Evolutionary conservation across 1,139 yeast genomes (phyloP), one percentile per base, ranked within the genome.

Genomic region (Martiniozyma asiatica): DNA sequence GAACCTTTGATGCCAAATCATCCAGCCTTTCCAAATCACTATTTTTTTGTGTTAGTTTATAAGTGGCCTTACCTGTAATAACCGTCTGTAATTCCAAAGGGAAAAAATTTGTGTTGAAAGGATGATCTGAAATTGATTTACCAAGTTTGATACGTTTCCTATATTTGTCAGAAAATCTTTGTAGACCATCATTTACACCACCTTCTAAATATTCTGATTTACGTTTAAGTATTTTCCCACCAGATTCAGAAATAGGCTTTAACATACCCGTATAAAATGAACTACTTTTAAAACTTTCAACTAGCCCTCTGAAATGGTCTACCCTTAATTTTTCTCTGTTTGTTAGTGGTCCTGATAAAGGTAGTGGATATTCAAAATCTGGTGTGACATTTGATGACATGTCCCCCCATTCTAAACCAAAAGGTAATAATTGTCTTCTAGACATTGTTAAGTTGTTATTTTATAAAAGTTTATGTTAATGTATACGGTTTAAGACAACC

Each of bases 51-150:
- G 63, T 60, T 11, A 58, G 54, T 26, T 65, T 62, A 43, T 64
- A 65, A 20, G 63, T 59, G 0, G 75, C n/a, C n/a, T n/a, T 21
- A 5, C 5, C 17, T 4, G 79, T 73, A 20, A 77, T 36, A 2
- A 42, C 82, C 16, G 66, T 57, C 43, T 80, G 76, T 35, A 89
- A 59, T 51, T 89, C 97, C 16, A 61, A 64, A 1, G 97, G 97
- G 53, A 87, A 82, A 39, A 79, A 65, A 34, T 69, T 73, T 17
- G 68, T 44, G 38, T 68, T 67, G 50, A 77, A 84, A 1, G 95
- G 94, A 55, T 82, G 92, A 35, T 81, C 93, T 41, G 77, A 79
- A 12, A 80, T 69, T 4, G 92, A 74, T 34, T 78, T 65, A 1
- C 89, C 89, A n/a, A 76, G 67, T 45, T 70, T 76, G 35, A 81